Evolutionary conservation across 345 rosid genomes (phyloP).

Genomic region (Microcos paniculata): DNA sequence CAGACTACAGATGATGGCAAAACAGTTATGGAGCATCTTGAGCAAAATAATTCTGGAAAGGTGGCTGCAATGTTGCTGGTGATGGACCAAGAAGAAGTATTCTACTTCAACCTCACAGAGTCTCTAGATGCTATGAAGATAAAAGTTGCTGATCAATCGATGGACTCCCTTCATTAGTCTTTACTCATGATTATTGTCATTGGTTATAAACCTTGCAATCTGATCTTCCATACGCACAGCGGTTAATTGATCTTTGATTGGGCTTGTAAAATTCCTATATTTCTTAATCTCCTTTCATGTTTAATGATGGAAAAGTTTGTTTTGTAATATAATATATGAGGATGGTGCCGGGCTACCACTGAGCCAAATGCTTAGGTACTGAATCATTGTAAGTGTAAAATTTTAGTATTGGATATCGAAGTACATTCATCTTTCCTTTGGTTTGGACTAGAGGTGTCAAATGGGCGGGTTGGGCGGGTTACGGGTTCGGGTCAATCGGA

Average conservation of each 20-base stretch:
- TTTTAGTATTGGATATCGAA: too few relatives aligned
- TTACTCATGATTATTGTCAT: neutral
- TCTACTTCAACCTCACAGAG: neutral
- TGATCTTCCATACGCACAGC: too few relatives aligned
- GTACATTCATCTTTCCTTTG: too few relatives aligned
- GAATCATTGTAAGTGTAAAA: too few relatives aligned
- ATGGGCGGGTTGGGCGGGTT: too few relatives aligned
- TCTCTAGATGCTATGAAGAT: slow-evolving; percentile 21
- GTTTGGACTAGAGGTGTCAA: too few relatives aligned
- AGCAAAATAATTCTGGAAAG: slow-evolving; percentile 7
- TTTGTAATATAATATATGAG: too few relatives aligned
- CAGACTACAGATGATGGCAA: slow-evolving; percentile 16
- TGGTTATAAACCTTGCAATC: neutral
- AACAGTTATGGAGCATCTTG: slow-evolving; percentile 9
- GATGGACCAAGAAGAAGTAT: slow-evolving; percentile 17
- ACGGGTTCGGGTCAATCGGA: too few relatives aligned
- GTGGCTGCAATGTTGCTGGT: slow-evolving; percentile 20
- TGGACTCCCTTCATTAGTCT: slow-evolving; percentile 16
- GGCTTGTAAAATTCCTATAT: neutral
- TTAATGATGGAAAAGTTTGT: neutral
- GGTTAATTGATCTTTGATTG: neutral
- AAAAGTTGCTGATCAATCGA: slow-evolving; percentile 14
- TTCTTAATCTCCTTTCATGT: neutral
- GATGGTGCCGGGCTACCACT: too few relatives aligned
- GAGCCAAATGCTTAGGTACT: too few relatives aligned